Conservation (phyloP, 73 alveolate species). For the Paramecium pentaurelia region DNA sequence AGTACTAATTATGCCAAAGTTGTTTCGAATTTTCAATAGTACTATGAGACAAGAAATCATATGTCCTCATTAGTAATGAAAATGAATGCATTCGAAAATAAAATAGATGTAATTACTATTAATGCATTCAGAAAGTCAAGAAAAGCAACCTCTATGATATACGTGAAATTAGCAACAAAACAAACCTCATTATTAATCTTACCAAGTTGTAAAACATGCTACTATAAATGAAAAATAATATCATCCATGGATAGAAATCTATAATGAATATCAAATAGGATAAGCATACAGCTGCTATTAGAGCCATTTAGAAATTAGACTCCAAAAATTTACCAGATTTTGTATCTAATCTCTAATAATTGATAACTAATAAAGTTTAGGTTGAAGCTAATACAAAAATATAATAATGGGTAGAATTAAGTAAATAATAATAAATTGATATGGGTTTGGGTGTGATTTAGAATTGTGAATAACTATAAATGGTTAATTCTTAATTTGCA, state of each 20-base stretch:
- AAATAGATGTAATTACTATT: constrained; percentile 21
- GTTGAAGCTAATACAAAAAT: constrained; percentile 32
- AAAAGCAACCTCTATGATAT: constrained; percentile 40
- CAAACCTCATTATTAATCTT: background rate
- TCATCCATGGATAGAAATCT: background rate
- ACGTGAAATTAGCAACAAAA: background rate
- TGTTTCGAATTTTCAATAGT: background rate
- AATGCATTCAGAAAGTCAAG: constrained; percentile 11
- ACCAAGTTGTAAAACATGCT: background rate
- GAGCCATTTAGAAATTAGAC: background rate
- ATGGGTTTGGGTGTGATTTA: constrained; percentile 14
- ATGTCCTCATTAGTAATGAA: background rate
- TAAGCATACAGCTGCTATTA: constrained; percentile 13
- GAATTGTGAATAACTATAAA: background rate
- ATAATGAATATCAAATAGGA: background rate
- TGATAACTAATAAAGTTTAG: background rate
- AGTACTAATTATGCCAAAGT: background rate
- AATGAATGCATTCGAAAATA: background rate
- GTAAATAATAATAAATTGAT: background rate
- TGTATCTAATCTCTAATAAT: background rate
- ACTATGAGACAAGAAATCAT: background rate
- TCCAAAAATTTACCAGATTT: background rate
- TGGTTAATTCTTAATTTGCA: background rate
- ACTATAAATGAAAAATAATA: background rate
- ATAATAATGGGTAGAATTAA: constrained; percentile 12